Base-by-base conservation (phyloP, 306 rosid genomes). In the Echinosophora koreensis region DNA sequence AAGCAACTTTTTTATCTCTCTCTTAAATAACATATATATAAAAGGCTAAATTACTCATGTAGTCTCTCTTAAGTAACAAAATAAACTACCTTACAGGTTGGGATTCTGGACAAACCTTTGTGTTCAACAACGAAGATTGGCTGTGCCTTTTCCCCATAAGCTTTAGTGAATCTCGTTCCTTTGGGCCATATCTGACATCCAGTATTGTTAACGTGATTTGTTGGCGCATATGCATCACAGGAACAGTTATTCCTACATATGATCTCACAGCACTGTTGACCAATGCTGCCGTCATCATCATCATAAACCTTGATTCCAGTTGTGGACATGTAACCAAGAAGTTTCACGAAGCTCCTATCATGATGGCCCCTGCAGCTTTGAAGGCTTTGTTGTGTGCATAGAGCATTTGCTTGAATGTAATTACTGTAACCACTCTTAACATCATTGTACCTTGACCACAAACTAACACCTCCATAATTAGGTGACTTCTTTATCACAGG, bases 391-490 rank as follows among this genome's bases (percentile, higher is more conserved):
- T 22, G 11, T 56, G 56, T 28, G 64, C 79, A 77, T 0, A 71
- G 38, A 46, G 75, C 4, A 34, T 51, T 52, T 5, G 6, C 5
- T 15, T 22, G 11, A 55, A 88, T 62, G n/a, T 14, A 0, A 7
- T 74, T 18, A 76, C 88, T 86, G 12, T 86, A 91, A 3, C 81
- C 80, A 11, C 42, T 87, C 28, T 8, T 7, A 62, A 47, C 75
- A 82, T 87, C 93, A 22, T 57, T 4, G 62, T 66, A 82, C 62
- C 77, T 30, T 30, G 30, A 1, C 30, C 30, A 28, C 30, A 28
- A 28, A 28, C 30, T 39, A 7, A 39, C 86, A 9, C 94, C 97
- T 68, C 92, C 97, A 42, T 86, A 89, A 14, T 83, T 75, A 0
- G 84, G 2, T 0, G 90, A 84, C 38, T 61, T 75, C 34, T 17